These are phyloP conservation scores for thale cress (Arabidopsis thaliana) DNA, from an alignment of 345 rosid species.

Conservation along the genomic window TAIR10.1 NC_003074.8:18268001-18268500, in stretches of 20 bases:
- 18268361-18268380: no score
- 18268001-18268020: background rate
- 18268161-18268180: background rate
- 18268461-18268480: no score
- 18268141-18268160: background rate
- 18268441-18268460: no score
- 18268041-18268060: background rate
- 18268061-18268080: no score
- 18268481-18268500: no score
- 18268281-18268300: background rate
- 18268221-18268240: background rate
- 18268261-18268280: background rate
- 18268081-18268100: background rate
- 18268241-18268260: background rate
- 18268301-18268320: background rate
- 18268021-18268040: slow-evolving; percentile 18
- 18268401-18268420: no score
- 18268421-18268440: no score
- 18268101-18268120: background rate
- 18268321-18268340: no score
- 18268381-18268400: no score
- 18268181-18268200: background rate
- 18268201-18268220: slow-evolving; percentile 4
- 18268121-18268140: background rate
- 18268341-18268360: no score